These are phyloP conservation scores for Bassia scoparia DNA, from an alignment of 148 eudicot species.

Conservation along the genomic window DNA sequence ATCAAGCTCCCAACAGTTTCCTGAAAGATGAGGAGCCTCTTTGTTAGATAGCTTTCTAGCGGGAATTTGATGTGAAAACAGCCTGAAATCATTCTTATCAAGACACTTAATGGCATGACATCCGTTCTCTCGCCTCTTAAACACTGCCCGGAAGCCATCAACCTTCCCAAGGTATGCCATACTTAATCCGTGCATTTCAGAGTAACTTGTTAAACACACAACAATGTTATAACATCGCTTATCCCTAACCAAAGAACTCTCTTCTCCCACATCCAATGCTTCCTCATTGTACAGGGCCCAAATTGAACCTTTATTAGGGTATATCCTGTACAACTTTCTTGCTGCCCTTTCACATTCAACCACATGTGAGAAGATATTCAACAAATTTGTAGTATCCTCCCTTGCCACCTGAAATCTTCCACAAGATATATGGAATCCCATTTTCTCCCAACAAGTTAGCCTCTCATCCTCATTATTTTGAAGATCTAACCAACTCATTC, in stretches of 20 bases:
- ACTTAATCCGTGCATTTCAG: conserved; percentile 66
- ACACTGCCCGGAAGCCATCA: conserved; percentile 66
- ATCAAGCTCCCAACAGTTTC: conserved; percentile 87
- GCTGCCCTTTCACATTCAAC: conserved; percentile 78
- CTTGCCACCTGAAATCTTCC: conserved; percentile 66
- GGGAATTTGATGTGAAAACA: conserved; percentile 90
- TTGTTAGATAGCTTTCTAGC: conserved; percentile 70
- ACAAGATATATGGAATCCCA: conserved; percentile 58
- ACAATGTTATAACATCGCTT: conserved; percentile 52
- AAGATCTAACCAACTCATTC: conserved; percentile 66
- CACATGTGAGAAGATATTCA: conserved; percentile 73
- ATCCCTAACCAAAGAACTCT: conserved; percentile 18
- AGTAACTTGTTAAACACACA: conserved; percentile 63
- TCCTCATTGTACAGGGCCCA: conserved; percentile 71
- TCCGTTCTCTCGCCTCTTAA: conserved; percentile 67
- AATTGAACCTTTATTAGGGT: conserved; percentile 78
- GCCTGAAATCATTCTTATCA: conserved; percentile 47
- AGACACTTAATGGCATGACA: conserved; percentile 59
- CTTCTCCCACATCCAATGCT: conserved; percentile 31
- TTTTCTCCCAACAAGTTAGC: conserved; percentile 40
- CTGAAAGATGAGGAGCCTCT: conserved; percentile 44
- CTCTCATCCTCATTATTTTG: conserved; percentile 44
- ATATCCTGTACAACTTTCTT: conserved; percentile 59
- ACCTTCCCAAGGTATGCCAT: conserved; percentile 80
- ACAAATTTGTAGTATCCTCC: conserved; percentile 38